Base-by-base conservation (phyloP, 129 eudicot genomes). In the Scalesia atractyloides region DNA sequence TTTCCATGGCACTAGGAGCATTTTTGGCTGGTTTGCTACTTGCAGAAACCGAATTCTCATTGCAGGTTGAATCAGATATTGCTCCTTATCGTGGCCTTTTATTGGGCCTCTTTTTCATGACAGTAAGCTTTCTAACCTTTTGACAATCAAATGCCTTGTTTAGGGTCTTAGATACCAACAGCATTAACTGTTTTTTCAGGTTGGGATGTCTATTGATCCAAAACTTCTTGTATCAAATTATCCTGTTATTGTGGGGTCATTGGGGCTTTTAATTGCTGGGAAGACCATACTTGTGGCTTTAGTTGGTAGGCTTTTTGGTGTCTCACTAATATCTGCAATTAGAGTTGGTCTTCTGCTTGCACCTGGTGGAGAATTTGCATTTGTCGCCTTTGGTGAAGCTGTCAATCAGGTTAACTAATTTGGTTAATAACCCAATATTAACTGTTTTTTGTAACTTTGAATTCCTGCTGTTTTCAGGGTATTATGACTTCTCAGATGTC, bases 381-480 rank as follows among this genome's bases (percentile, higher is more conserved):
- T 94, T 83, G 99, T 94, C 44, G 99, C 99, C 12, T 94, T 94
- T 87, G 99, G 99, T 73, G 99, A 94, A 82, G 99, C 99, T 79
- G 96, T 94, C 68, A 94, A 94, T 66, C 99, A 93, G 13, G 41
- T 78, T 41, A 70, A 11, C 65, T 70, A 37, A 60, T 39, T 49
- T 69, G 47, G 65, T 43, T 18, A 48, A 37, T 34, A 33, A 24
- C 30, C 30, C 36, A 13, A 46, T 44, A 3, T 65, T 61, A 73
- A 24, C 53, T 48, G 34, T 46, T 50, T 74, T 10, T 62, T 62
- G 19, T 61, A 60, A 62, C 59, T 75, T 63, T 14, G 16, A 53
- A 47, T 46, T 78, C 26, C 15, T 49, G 43, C 62, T 81, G 9
- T 44, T 82, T 84, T 78, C 86, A 95, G 99, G 99, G 99, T 50